Base-by-base conservation (phyloP, 2,329 filamentous ascomycete genomes). In the Shiraia sp. region DNA sequence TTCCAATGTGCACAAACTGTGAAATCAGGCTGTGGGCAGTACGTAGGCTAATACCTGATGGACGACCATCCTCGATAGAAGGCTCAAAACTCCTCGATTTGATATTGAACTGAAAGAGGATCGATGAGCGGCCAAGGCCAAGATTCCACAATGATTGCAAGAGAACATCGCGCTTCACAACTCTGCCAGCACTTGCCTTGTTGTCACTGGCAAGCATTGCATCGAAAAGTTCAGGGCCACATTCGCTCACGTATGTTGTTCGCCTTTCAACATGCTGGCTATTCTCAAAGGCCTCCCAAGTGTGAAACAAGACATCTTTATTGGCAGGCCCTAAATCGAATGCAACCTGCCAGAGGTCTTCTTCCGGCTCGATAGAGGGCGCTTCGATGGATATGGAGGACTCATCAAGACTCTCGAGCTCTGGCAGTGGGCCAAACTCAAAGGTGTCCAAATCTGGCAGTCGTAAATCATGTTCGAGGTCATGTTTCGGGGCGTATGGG, bases 61-160 rank as follows among this genome's bases (percentile, higher is more conserved):
- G 66, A 2, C 75, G 68, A 1, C 76, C 66, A 38, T 75, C 65
- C 3, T 67, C 55, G 25, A 79, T 61, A 3, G 65, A 64, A 27
- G 68, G 71, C 27, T 70, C 64, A 53, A 91, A 89, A 0, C 70
- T 71, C 16, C 68, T 69, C 19, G 74, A 74, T 2, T 73, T 71
- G 2, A 74, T 63, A 36, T 84, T 73, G 75, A 81, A 89, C 0
- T 68, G 61, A 63, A 89, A 93, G 24, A 93, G 78, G 2, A 86
- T 75, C 0, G 88, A 91, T 27, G 83, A 84, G 33, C 87, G 78
- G 0, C 88, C 88, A 5, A 90, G 77, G 0, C 82, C 81, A 1
- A 92, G 72, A 10, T 82, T 79, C 47, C 86, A 73, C 1, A 92
- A 71, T 9, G 83, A 85, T 13, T 68, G 59, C 2, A 77, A 46